phyloP scores from a whole-genome alignment of 768 basidiomycete species.

The Mycena capillaripes region DNA sequence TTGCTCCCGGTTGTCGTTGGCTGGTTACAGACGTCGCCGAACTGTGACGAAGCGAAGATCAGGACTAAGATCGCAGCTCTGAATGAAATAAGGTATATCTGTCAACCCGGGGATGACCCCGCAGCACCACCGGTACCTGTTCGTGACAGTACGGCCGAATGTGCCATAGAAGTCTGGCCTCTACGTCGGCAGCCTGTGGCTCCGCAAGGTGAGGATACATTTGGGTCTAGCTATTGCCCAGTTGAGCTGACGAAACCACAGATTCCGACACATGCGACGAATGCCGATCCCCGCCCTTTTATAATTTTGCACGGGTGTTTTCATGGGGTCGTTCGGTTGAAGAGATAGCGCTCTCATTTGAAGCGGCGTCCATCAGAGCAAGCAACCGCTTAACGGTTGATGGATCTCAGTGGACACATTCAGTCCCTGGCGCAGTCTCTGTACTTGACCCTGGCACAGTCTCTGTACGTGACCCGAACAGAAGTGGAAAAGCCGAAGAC shows the following conservation, averaged over 20 bases:
- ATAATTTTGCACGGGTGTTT: too few species aligned
- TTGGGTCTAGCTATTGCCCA: background rate
- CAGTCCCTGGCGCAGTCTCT: too few species aligned
- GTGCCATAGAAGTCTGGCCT: slow-evolving; percentile 2
- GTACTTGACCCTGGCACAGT: too few species aligned
- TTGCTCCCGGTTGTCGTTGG: slow-evolving; percentile 11
- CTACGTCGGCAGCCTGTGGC: background rate
- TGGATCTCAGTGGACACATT: too few species aligned
- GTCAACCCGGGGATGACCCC: slow-evolving; percentile 7
- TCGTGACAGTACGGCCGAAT: background rate
- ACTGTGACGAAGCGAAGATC: slow-evolving; percentile 45
- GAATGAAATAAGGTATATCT: background rate
- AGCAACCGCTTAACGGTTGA: too few species aligned
- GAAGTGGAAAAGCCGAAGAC: background rate
- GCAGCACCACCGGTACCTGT: slow-evolving; percentile 35
- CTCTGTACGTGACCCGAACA: too few species aligned
- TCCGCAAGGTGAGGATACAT: background rate
- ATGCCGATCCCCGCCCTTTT: too few species aligned
- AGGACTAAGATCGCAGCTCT: background rate
- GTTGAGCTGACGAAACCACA: too few species aligned
- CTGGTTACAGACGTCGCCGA: slow-evolving; percentile 40
- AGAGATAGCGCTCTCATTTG: too few species aligned
- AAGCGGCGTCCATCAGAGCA: too few species aligned
- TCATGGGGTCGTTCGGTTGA: too few species aligned
- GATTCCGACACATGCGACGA: too few species aligned